These are phyloP conservation scores for Sonneratia caseolaris DNA, from an alignment of 345 rosid species.

Conservation along the genomic window DNA sequence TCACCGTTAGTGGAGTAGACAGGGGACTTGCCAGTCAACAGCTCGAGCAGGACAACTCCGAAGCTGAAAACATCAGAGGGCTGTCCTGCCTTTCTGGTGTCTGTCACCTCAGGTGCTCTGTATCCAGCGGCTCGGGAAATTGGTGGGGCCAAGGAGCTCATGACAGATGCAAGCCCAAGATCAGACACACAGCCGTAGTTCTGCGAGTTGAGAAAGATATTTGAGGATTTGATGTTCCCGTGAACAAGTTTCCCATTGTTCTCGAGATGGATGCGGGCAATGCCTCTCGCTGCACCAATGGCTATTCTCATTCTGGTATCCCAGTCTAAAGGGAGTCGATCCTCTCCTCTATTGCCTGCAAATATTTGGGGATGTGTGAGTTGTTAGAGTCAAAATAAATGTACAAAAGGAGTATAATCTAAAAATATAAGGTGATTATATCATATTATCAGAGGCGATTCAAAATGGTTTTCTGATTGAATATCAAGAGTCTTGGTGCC, in stretches of 20 bases:
- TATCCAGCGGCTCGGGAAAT: conserved; percentile 57
- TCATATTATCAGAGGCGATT: no score
- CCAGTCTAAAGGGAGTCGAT: conserved; percentile 61
- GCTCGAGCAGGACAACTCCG: conserved; percentile 74
- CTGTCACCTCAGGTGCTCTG: conserved; percentile 83
- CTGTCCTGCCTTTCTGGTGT: conserved; percentile 62
- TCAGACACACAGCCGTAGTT: conserved; percentile 60
- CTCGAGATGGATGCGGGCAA: conserved; percentile 54
- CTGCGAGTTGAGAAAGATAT: conserved; percentile 56
- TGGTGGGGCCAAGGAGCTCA: conserved; percentile 44
- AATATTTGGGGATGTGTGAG: not conserved
- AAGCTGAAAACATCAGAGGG: conserved; percentile 74
- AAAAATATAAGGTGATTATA: no score
- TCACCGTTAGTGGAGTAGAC: conserved; percentile 25
- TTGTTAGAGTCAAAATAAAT: no score
- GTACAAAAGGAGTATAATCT: no score
- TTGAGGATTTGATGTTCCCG: conserved; percentile 84
- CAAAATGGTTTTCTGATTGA: no score
- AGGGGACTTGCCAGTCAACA: conserved; percentile 71
- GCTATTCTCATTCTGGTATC: conserved; percentile 65
- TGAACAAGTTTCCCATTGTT: conserved; percentile 62
- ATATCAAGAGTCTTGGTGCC: no score
- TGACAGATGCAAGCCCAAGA: conserved; percentile 54
- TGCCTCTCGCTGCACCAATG: conserved; percentile 74
- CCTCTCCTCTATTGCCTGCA: conserved; percentile 60